Conservation (phyloP, 192 early-diverging fungal genomes). For the Dissophora ornata region DNA sequence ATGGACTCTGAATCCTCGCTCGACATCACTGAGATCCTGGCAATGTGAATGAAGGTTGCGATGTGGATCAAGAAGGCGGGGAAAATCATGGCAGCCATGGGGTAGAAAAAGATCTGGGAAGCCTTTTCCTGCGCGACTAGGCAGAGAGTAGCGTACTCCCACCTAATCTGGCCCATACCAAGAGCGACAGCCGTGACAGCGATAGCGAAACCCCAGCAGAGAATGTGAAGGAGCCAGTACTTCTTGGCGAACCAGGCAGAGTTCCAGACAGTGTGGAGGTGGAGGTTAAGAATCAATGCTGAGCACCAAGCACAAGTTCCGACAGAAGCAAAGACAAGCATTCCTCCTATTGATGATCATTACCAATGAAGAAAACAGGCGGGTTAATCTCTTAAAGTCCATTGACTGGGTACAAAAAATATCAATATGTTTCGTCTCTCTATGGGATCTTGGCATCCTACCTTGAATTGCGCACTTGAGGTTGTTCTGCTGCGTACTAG, state of each 20-base stretch:
- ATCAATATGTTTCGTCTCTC: not conserved
- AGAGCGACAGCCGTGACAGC: slow-evolving; percentile 54
- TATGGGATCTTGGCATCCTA: slow-evolving; percentile 1
- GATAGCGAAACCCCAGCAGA: slow-evolving; percentile 62
- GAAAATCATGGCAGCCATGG: slow-evolving; percentile 60
- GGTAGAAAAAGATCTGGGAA: slow-evolving; percentile 63
- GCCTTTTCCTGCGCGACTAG: slow-evolving; percentile 55
- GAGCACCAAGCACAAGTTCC: slow-evolving; percentile 59
- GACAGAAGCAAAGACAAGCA: slow-evolving; percentile 60
- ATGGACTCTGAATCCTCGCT: slow-evolving; percentile 48
- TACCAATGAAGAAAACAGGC: not conserved
- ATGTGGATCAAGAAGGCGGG: slow-evolving; percentile 64
- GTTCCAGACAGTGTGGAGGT: slow-evolving; percentile 69
- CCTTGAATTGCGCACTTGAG: slow-evolving; percentile 61
- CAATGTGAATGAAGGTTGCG: slow-evolving; percentile 64
- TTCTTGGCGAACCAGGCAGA: slow-evolving; percentile 57
- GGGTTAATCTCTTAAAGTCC: too few relatives aligned
- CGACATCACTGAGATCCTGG: slow-evolving; percentile 35
- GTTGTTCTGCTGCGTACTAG: slow-evolving; percentile 61
- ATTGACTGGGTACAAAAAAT: not conserved
- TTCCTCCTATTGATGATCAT: slow-evolving; percentile 43
- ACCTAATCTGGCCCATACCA: slow-evolving; percentile 54
- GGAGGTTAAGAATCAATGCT: slow-evolving; percentile 61
- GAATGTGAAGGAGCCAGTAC: slow-evolving; percentile 53
- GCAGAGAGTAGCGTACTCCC: slow-evolving; percentile 63